A percentile compares a stretch with the other conserved stretches of the same genome.
Evolutionary conservation across 345 rosid species (phyloP).

Genomic region (Heritiera littoralis): DNA sequence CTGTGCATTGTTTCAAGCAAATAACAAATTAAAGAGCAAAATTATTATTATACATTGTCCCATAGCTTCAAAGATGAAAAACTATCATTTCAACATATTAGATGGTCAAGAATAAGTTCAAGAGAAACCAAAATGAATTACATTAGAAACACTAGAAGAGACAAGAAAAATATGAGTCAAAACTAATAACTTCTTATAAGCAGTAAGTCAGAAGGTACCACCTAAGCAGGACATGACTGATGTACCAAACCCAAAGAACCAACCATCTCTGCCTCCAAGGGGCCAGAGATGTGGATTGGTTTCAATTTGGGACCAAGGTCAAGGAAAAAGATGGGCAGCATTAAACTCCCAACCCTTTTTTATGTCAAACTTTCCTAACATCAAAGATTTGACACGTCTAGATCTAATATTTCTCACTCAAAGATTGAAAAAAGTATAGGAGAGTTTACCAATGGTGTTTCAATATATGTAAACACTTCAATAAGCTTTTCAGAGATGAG

Average conservation of each 20-base stretch:
- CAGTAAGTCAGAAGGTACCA: neutral
- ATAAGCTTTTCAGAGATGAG: slow-evolving; percentile 71
- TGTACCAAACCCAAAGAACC: slow-evolving; percentile 3
- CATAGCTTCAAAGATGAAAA: neutral
- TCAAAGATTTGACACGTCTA: neutral
- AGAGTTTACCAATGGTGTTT: slow-evolving; percentile 78
- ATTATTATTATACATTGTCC: neutral
- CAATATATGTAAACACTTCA: slow-evolving; percentile 60
- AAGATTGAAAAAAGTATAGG: slow-evolving; percentile 19
- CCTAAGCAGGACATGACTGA: slow-evolving; percentile 1
- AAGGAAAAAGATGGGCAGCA: neutral
- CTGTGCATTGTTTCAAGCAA: neutral
- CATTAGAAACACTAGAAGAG: neutral
- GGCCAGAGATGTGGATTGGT: neutral
- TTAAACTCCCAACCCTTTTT: neutral
- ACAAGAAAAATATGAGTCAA: slow-evolving; percentile 4
- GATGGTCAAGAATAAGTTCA: neutral
- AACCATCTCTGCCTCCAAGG: slow-evolving; percentile 3
- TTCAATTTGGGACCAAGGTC: neutral
- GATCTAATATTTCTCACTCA: slow-evolving; percentile 16
- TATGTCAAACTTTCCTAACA: neutral
- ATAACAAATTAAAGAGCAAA: neutral
- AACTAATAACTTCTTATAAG: neutral
- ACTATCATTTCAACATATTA: slow-evolving; percentile 8
- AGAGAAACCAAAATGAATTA: neutral